Conservation (phyloP, 2,329 filamentous ascomycete genomes). For the Claviceps pazoutovae region DNA sequence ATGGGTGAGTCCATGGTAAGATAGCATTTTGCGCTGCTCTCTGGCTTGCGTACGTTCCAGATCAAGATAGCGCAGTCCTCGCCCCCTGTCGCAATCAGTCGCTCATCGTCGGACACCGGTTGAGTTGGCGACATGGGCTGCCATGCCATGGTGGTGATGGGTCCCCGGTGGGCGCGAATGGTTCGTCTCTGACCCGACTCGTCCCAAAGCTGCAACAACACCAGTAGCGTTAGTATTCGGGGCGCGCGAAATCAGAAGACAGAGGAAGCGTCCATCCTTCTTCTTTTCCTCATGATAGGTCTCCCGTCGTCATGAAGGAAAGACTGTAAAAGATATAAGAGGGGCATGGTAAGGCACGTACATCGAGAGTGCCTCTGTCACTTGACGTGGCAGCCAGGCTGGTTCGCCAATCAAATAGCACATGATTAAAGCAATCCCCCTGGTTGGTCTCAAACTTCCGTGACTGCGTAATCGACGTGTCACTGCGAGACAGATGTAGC, state of each 20-base stretch:
- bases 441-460: constrained; percentile 38
- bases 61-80: constrained; percentile 50
- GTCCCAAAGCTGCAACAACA: constrained; percentile 37
- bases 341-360: constrained; percentile 23
- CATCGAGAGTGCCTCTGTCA: constrained; percentile 45
- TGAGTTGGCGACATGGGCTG: constrained; percentile 35
- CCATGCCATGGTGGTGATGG: constrained; percentile 46
- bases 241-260: neutral
- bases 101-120: constrained; percentile 29
- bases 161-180: constrained; percentile 44
- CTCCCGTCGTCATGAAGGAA: neutral
- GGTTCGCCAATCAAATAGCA: constrained; percentile 41
- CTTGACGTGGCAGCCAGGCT: constrained; percentile 44
- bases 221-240: neutral
- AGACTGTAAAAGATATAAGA: neutral
- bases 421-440: constrained; percentile 39
- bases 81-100: constrained; percentile 46
- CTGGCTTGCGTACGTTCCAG: constrained; percentile 43
- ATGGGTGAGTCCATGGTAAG: constrained; percentile 47
- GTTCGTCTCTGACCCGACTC: constrained; percentile 37
- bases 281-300: too few relatives aligned
- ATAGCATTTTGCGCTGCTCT: constrained; percentile 42
- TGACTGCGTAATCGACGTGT: constrained; percentile 29
- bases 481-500: constrained; percentile 31
- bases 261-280: neutral